Evolutionary conservation across 2,329 filamentous ascomycete species (phyloP), one percentile per base, ranked within the genome.

Genomic region (Macrophomina tecta): DNA sequence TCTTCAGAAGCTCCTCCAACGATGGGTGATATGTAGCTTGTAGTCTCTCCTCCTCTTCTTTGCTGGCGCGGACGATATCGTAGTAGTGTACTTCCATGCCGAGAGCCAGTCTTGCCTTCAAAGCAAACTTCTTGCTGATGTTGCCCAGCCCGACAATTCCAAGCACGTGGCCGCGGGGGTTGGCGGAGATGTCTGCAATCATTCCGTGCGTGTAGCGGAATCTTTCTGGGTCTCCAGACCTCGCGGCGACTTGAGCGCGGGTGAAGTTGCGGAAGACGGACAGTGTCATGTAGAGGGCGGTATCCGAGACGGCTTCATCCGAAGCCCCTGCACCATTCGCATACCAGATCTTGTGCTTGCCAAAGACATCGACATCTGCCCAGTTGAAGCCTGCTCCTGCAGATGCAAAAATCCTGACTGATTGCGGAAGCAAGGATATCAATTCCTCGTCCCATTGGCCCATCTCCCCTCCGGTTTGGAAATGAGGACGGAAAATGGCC

Each of bases 301-400:
- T 81, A 53, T 83, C 81, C 2, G 81, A 80, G 16, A 82, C 80
- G 12, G 81, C 80, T 58, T 82, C 80, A 36, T 81, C 78, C 11
- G 79, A 79, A 5, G 79, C 79, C 0, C 79, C 77, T 0, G 80
- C 80, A 0, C 80, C 80, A 46, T 83, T 83, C 60, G 79, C 74
- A 65, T 82, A 82, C 76, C 64, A 67, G 42, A 69, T 69, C 11
- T 49, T 53, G 16, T 28, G 64, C 38, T n/a, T 42, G 16, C 61
- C 68, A 28, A 70, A 40, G 9, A 48, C 56, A 28, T 69, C 68
- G 8, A 69, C 66, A 45, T 70, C 68, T n/a, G 69, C 69, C 69
- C 69, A 70, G 61, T 70, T 67, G 67, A 65, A 70, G 14, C 69
- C 69, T 9, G 69, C 69, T 34, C 69, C 69, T 7, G 69, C 69